Evolutionary conservation across 1,284 basidiomycete species (phyloP), one percentile per base, ranked within the genome.

Genomic region (Cryptococcus neoformans): DNA sequence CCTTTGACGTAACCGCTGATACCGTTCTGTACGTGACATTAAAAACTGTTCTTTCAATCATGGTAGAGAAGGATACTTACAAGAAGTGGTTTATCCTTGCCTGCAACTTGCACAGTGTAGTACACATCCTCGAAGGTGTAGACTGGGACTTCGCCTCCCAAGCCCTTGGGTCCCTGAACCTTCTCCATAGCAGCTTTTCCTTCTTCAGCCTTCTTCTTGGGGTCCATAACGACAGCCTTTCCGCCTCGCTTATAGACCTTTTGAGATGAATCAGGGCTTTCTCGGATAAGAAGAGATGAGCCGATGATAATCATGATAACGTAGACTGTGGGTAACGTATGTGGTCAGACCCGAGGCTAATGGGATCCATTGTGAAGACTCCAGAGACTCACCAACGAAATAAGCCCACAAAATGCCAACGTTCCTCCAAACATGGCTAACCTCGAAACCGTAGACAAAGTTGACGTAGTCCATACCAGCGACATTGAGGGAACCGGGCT

Each of bases 311-410:
- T n/a, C 11, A 16, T n/a, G n/a, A 3, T 16, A 8, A 44, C 11
- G 51, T n/a, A n/a, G n/a, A 21, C n/a, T 11, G 11, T 11, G n/a
- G 28, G 28, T 28, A 12, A 17, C 5, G 55, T 52, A 50, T 47
- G 53, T 64, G 34, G 76, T 62, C 49, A 60, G 59, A 57, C 76
- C 76, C 59, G 75, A 73, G 62, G 69, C 68, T 55, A 75, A 53
- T 28, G 28, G 28, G 28, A 28, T 28, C 4, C 62, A 75, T 70
- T 62, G 77, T 76, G 2, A 78, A 59, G 55, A 67, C 37, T 72
- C 88, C 81, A 78, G 90, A 90, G 63, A 84, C n/a, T 8, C n/a
- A 28, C 11, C 77, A 54, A 88, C 42, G 69, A 88, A 80, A 79
- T 87, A 88, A 6, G 79, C 85, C 52, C 76, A 55, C 37, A 78